Percentiles rank a stretch among this genome's conserved stretches.
These are phyloP conservation scores for Trichoderma lentiforme DNA, from an alignment of 2,329 filamentous ascomycete species.

Conservation along the genomic window DNA sequence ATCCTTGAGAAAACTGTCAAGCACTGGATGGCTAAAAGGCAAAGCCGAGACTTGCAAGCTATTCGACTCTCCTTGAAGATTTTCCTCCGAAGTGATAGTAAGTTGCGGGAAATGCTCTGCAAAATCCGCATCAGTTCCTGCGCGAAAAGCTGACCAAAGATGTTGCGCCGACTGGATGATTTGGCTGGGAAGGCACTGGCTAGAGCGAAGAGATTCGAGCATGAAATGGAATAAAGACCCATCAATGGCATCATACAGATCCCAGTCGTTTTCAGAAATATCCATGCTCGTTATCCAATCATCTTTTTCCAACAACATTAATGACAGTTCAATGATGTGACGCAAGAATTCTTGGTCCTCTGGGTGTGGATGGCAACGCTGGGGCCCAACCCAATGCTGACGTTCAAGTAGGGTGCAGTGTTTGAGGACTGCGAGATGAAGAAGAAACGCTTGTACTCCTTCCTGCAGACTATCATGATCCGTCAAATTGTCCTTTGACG, in stretches of 20 bases:
- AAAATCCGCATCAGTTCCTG: neutral
- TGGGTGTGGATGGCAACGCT: neutral
- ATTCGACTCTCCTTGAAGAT: neutral
- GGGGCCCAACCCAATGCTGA: constrained; percentile 5
- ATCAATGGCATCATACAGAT: constrained; percentile 16
- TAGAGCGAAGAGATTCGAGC: neutral
- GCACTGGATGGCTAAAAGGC: constrained; percentile 45
- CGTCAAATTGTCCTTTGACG: neutral
- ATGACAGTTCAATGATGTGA: neutral
- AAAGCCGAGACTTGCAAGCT: constrained; percentile 30
- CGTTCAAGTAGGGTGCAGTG: constrained; percentile 17
- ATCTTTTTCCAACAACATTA: neutral
- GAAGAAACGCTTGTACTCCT: constrained; percentile 7
- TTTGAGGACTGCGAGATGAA: constrained; percentile 16
- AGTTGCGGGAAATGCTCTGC: neutral
- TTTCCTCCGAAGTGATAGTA: neutral
- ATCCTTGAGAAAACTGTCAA: constrained; percentile 44
- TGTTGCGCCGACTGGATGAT: neutral
- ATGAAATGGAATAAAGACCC: constrained; percentile 9
- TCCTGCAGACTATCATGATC: neutral
- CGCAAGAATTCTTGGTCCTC: neutral
- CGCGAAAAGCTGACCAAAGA: constrained; percentile 2
- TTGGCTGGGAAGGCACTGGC: neutral
- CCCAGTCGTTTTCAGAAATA: neutral
- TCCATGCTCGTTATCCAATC: neutral